Conservation (phyloP, 768 basidiomycete genomes). For the Neoboletus subvelutipes region DNA sequence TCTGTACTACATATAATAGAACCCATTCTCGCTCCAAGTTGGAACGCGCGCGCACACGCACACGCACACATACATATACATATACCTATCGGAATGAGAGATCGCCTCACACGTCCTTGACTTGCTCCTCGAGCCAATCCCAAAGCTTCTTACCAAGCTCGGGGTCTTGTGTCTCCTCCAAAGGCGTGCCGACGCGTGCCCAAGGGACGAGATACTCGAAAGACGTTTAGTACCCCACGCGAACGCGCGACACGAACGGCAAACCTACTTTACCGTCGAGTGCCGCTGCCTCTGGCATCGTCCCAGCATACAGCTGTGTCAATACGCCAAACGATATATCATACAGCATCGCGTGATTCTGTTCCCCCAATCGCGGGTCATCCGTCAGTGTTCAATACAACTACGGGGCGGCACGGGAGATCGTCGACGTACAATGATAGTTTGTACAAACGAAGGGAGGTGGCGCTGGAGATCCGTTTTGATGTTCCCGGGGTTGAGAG, state of each 20-base stretch:
- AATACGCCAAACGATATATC: conserved; percentile 39
- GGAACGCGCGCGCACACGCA: neutral
- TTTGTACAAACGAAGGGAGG: conserved; percentile 2
- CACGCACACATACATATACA: no score
- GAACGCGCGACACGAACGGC: neutral
- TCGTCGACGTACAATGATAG: conserved; percentile 14
- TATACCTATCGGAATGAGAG: neutral
- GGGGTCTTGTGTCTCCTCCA: conserved; percentile 32
- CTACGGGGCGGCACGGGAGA: neutral
- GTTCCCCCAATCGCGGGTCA: neutral
- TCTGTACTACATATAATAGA: conserved; percentile 17
- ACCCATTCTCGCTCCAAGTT: neutral
- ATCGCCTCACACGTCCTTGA: conserved; percentile 20
- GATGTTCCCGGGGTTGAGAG: conserved; percentile 47
- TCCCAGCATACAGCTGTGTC: conserved; percentile 45
- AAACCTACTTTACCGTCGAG: conserved; percentile 43
- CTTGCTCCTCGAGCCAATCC: conserved; percentile 50
- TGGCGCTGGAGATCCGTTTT: conserved; percentile 33
- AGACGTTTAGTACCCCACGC: neutral
- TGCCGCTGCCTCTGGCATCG: conserved; percentile 37
- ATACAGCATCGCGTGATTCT: conserved; percentile 27
- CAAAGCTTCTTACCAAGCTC: conserved; percentile 38
- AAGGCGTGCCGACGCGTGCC: conserved; percentile 35
- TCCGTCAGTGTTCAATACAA: neutral
- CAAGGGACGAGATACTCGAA: conserved; percentile 47